Base-by-base conservation (phyloP, 2,329 filamentous ascomycete species). In the Phoma sp. region DNA sequence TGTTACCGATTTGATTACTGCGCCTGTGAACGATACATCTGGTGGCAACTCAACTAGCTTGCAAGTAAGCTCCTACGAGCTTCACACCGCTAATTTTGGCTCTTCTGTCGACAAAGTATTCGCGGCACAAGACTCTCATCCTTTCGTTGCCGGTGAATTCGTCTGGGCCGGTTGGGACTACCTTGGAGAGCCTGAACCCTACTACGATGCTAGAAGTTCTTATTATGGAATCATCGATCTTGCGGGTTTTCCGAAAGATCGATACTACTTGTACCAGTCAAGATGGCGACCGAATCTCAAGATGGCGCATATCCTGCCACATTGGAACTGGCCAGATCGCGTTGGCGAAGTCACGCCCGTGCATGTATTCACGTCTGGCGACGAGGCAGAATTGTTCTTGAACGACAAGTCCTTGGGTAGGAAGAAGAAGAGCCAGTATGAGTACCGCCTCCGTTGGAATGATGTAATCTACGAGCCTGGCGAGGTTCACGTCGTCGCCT, bases 181-280 rank as follows among this genome's bases (percentile, higher is more conserved):
- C 10, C 33, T 51, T 15, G 47, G 81, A 21, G 81, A 83, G 64
- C 80, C 80, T 2, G 81, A 78, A 8, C 81, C 81, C 0, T 84
- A 81, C 61, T 71, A 80, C 58, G 71, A 80, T 55, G 48, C 65
- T 1, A 78, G 81, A 10, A 82, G 79, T 64, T 81, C 80, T 1
- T 85, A 85, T 64, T 85, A 80, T 40, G 83, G 83, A 9, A 84
- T 85, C 53, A 77, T 85, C 27, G 83, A 85, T 50, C 72, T 85
- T 6, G 83, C 83, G 0, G 83, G 83, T 0, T 85, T 85, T 69
- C 77, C 75, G 51, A 85, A 85, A 67, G 82, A 85, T 54, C 74
- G 83, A 1, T 85, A 80, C 66, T 84, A 77, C 58, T 62, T 85
- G 4, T 85, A 85, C 56, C 83, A 85, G 61, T 68, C 82, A 0